Evolutionary conservation across 768 basidiomycete genomes (phyloP), one percentile per base, ranked within the genome.

Genomic region (Amanita molliuscula): DNA sequence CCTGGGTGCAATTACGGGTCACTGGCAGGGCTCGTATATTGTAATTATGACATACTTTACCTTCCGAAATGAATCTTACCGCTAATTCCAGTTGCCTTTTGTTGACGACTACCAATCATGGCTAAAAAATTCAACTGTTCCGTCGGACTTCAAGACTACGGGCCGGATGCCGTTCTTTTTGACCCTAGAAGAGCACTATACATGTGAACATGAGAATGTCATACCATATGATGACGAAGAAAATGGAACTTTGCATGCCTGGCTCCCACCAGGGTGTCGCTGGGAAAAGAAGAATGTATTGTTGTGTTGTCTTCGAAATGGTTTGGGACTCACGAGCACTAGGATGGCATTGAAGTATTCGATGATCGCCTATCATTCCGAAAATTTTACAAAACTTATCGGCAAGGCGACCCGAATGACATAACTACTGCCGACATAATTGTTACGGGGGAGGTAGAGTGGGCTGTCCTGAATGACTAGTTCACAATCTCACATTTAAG

Each of bases 361-460:
- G 69, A 74, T 55, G 56, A 61, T 37, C 54, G 63, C 10, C 60
- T 64, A 15, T 69, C 60, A 23, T 72, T 69, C 44, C 64, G 51
- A 29, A 61, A 65, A 2, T 63, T 58, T 45, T 80, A 80, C 51
- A 59, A 65, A 34, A 72, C 70, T 0, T 61, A 61, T 48, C 58
- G 54, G 23, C 55, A 43, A 21, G 64, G 59, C 9, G 51, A 54
- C 34, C 48, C 52, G 28, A 46, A 35, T 34, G 51, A 55, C 29
- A 58, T 59, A 48, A 61, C 59, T 23, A 58, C 67, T 28, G 60
- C 61, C 7, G 78, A 81, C 58, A 64, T 80, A 44, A 70, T 80
- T 50, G 68, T 81, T 44, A 75, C 73, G 4, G 78, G 78, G 35
- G 64, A 70, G 63, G 79, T 78, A 49, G 11, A 71, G 66, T 11